A percentile compares a stretch with the other conserved stretches of the same genome.
Evolutionary conservation across 208 protist species (phyloP).

Genomic region (Trypanosoma caninum): DNA sequence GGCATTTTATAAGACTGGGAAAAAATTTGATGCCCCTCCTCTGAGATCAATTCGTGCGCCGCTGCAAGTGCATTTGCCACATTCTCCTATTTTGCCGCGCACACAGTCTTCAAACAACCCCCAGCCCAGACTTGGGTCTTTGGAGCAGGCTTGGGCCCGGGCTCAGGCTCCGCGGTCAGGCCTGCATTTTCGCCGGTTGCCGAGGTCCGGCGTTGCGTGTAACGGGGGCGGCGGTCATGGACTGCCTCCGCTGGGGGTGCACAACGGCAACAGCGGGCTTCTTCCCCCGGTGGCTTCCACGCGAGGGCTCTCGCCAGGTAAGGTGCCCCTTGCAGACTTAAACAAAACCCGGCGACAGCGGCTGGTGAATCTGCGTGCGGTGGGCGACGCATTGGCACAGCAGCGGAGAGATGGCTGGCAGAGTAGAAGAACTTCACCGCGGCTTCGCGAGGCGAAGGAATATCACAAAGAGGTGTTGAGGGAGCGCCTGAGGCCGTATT

Average conservation of each 20-base stretch:
- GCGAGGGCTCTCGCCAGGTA: constrained; percentile 4
- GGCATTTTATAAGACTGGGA: constrained; percentile 36
- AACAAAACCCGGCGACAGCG: constrained; percentile 25
- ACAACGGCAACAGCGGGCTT: not conserved
- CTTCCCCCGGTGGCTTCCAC: not conserved
- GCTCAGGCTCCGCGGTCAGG: no score
- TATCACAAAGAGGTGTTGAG: constrained; percentile 10
- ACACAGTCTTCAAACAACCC: no score
- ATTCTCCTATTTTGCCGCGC: no score
- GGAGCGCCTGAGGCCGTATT: no score
- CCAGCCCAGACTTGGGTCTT: no score
- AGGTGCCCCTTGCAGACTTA: no score
- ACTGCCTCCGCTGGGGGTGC: no score
- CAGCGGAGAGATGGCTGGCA: constrained; percentile 39
- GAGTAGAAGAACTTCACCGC: no score
- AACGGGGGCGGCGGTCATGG: no score
- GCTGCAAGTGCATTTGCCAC: not conserved
- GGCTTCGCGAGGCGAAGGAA: not conserved
- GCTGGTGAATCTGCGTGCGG: constrained; percentile 42
- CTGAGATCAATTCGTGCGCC: not conserved
- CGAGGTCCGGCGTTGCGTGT: no score
- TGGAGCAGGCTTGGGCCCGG: no score
- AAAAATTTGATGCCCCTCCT: not conserved
- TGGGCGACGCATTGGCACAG: constrained; percentile 36
- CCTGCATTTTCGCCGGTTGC: no score